phyloP scores from a whole-genome alignment of 2,329 filamentous ascomycete genomes.

The Dryadomyces quercivorus region DNA sequence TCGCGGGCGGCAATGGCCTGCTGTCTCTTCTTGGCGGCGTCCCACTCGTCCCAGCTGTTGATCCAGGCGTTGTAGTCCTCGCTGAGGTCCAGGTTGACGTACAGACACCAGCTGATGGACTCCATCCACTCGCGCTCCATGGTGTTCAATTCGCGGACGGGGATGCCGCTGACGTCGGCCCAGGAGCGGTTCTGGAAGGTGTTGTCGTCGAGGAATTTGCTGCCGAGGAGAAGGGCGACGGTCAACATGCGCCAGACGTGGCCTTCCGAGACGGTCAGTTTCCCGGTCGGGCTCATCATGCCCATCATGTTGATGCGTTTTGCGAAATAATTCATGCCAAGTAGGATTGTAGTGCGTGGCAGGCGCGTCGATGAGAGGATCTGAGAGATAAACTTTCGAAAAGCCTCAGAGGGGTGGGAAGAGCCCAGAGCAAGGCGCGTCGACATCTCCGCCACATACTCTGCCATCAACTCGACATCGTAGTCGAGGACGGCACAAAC shows the following conservation, averaged over 20 bases:
- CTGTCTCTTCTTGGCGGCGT: constrained; percentile 40
- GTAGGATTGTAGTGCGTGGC: constrained; percentile 79
- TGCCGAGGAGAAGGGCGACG: constrained; percentile 71
- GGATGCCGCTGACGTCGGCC: constrained; percentile 88
- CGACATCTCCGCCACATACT: constrained; percentile 87
- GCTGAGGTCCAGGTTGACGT: constrained; percentile 69
- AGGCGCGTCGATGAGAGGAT: constrained; percentile 83
- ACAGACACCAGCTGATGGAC: constrained; percentile 72
- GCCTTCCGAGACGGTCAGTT: constrained; percentile 48
- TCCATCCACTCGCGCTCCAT: constrained; percentile 82
- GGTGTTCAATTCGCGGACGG: constrained; percentile 69
- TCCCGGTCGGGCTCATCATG: constrained; percentile 23
- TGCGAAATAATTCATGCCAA: constrained; percentile 82
- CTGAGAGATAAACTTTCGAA: constrained; percentile 84
- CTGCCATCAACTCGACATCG: constrained; percentile 90
- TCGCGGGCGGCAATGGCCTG: constrained; percentile 36
- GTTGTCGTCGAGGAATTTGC: constrained; percentile 94
- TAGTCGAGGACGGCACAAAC: constrained; percentile 93
- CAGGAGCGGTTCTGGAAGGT: constrained; percentile 96
- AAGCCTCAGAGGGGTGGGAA: constrained; percentile 37
- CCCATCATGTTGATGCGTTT: constrained; percentile 69
- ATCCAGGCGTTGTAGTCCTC: constrained; percentile 57
- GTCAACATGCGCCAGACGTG: constrained; percentile 83
- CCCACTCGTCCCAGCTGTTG: constrained; percentile 47
- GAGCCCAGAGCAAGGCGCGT: constrained; percentile 49